Base-by-base conservation (phyloP, 169 alveolate species). In the Theileria parva region DNA sequence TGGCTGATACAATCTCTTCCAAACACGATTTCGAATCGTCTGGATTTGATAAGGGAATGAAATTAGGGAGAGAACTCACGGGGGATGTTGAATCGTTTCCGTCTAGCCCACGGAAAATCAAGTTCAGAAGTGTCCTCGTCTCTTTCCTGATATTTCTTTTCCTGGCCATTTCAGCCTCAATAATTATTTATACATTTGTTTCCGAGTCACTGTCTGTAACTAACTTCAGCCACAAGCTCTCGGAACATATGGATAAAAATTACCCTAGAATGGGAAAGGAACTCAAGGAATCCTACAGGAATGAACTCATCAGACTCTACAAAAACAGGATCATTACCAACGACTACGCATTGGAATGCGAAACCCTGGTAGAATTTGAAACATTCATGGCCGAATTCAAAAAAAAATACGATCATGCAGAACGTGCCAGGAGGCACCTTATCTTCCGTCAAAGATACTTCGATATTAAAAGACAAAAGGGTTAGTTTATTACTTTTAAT, bases 391-490 rank as follows among this genome's bases (percentile, higher is more conserved):
- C 30, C 23, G 32, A 13, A 13, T 83, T 17, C 64, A 27, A 60
- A 12, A 75, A 60, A 32, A 12, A 21, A n/a, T 70, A 76, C 77
- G 77, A 57, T 25, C 53, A 57, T 2, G 39, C 37, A 13, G 85
- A 63, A 32, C 77, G 30, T 53, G 74, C 61, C 28, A 64, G 60
- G 25, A 75, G 64, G 19, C 70, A 61, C 81, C 51, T 83, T 55
- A 67, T 67, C 67, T 85, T 25, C 79, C 61, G 87, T 19, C 55
- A 60, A n/a, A 85, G 79, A 17, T 25, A 57, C 59, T 53, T 30
- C 2, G 66, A n/a, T 1, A 44, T 85, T 7, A 66, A 67, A 48
- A n/a, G 21, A 12, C 91, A 85, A 39, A 32, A 50, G 15, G 50
- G 77, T 63, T 28, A 21, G 71, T 23, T 23, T 25, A 59, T 25